Evolutionary conservation across 208 protist species (phyloP), one percentile per base, ranked within the genome.

Genomic region (Acanthamoeba culbertsoni): DNA sequence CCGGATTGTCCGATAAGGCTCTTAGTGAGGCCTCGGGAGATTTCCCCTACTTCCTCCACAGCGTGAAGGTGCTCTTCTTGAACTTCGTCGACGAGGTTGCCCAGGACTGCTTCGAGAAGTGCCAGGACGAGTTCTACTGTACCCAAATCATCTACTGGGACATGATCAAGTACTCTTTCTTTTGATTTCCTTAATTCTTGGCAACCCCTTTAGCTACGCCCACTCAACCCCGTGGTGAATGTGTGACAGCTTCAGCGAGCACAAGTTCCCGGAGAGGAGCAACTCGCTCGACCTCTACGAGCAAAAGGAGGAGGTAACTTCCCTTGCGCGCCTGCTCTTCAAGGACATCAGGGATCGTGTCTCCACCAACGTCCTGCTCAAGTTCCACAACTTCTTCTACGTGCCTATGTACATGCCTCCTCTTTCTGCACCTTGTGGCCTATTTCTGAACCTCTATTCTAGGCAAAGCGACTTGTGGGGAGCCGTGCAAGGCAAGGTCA

Each of bases 331-430:
- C 53, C 33, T 89, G 31, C 51, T 89, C 6, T 89, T 63, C 40
- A 89, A 89, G 18, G 46, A 89, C 5, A 89, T 89, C 51, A 55
- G 40, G 48, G 53, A 55, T 1, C 42, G 79, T 18, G 40, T 89
- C 6, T 18, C 51, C 26, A 55, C 33, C 42, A 89, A 89, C 51
- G 79, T 89, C 8, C 79, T 89, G 18, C 79, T 89, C 79, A 89
- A 89, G 40, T 89, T 89, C 45, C 79, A 89, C 79, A 89, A 89
- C 79, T 68, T 68, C 51, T 89, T 89, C 79, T 89, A 63, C 20
- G 51, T 89, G 45, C 79, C 79, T 35, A 89, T 89, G 79, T 89
- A n/a, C 79, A 48, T 63, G 6, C 28, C 51, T 48, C 33, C 51
- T 42, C 10, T 65, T 46, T 63, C 48, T 40, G 23, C n/a, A 57